Evolutionary conservation across 1,284 basidiomycete genomes (phyloP).

Genomic region (Sanghuangporus baumii): DNA sequence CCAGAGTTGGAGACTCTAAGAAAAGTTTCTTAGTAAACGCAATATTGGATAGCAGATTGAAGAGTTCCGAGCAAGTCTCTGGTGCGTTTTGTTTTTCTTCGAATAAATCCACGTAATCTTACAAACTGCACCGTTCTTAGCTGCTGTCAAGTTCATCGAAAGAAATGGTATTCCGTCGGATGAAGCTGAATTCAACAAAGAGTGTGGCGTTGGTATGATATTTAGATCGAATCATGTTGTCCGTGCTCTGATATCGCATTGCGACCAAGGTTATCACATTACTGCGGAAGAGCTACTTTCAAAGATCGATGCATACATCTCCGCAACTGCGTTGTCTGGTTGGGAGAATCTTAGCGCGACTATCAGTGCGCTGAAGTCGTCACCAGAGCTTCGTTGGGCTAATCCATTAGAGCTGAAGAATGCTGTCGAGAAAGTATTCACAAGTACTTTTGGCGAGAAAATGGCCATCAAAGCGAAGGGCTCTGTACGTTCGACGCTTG

Average conservation of each 20-base stretch:
- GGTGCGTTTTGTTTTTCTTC: constrained; percentile 44
- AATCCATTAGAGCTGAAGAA: constrained; percentile 87
- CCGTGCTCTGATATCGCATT: not conserved
- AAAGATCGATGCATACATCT: constrained; percentile 59
- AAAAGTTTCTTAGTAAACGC: constrained; percentile 64
- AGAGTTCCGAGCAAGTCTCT: constrained; percentile 81
- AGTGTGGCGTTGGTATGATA: constrained; percentile 84
- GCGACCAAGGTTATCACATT: constrained; percentile 68
- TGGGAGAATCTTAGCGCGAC: constrained; percentile 74
- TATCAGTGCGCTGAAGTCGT: constrained; percentile 67
- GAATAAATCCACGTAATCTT: not conserved
- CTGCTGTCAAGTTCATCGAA: constrained; percentile 76
- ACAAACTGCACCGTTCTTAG: constrained; percentile 34
- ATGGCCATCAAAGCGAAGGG: constrained; percentile 61
- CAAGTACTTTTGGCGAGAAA: constrained; percentile 75
- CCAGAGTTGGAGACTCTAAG: constrained; percentile 54
- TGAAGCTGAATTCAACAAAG: constrained; percentile 69
- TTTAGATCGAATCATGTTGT: not conserved
- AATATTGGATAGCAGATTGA: constrained; percentile 70
- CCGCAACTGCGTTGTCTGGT: constrained; percentile 48
- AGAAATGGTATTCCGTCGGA: constrained; percentile 57
- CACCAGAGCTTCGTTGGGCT: constrained; percentile 82
- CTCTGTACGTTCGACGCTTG: constrained; percentile 45
- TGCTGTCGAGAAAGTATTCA: constrained; percentile 76
- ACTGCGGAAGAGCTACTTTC: constrained; percentile 63